Conservation (phyloP, 2,329 filamentous ascomycete species). For the Fusarium domesticum region DNA sequence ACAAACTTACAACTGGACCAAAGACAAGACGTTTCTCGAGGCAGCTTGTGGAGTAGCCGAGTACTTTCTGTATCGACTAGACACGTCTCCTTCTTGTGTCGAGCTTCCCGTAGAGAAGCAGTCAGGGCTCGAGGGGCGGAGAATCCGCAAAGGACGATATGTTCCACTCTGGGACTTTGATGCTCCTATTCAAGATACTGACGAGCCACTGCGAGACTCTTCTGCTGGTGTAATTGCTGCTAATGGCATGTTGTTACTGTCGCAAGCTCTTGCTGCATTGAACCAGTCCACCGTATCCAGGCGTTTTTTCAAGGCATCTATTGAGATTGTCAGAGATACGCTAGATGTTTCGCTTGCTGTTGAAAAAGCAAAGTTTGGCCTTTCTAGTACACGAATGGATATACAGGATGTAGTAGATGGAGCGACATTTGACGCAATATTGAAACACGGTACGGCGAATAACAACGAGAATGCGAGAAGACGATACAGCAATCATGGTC, state of each 20-base stretch:
- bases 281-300: conserved; percentile 13
- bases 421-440: conserved; percentile 28
- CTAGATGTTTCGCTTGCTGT: conserved; percentile 28
- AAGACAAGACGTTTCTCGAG: conserved; percentile 38
- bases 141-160: conserved; percentile 6
- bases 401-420: background rate
- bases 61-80: conserved; percentile 45
- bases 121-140: background rate
- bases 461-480: conserved; percentile 30
- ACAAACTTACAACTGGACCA: conserved; percentile 48
- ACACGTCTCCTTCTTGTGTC: conserved; percentile 23
- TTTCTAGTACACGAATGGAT: background rate
- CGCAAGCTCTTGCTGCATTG: conserved; percentile 31
- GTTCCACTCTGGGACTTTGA: conserved; percentile 38
- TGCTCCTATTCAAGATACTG: conserved; percentile 37
- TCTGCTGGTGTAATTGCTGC: conserved; percentile 41
- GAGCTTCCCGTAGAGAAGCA: no score
- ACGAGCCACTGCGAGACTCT: conserved; percentile 33
- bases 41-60: conserved; percentile 44
- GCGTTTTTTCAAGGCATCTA: conserved; percentile 28
- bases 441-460: conserved; percentile 35
- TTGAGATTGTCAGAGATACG: conserved; percentile 31
- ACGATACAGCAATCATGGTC: conserved; percentile 36
- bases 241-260: conserved; percentile 41
- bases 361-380: conserved; percentile 23